These are phyloP conservation scores for Fusarium sp. DNA, from an alignment of 2,329 filamentous ascomycete genomes.

Conservation along the genomic window DNA sequence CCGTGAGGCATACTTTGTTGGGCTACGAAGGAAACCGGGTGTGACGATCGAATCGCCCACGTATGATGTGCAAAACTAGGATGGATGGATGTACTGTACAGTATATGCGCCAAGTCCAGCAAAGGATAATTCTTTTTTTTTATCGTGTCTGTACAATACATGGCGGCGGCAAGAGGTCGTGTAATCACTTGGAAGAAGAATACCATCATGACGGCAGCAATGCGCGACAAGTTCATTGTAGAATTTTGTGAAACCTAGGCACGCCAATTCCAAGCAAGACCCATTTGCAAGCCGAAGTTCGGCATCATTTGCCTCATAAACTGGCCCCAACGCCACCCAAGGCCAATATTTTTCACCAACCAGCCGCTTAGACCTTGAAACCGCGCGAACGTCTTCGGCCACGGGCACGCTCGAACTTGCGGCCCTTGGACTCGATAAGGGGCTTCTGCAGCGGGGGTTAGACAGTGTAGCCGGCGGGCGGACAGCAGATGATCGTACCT, in stretches of 20 bases:
- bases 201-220: conserved; percentile 43
- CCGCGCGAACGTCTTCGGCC: conserved; percentile 97
- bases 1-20: conserved; percentile 88
- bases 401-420: conserved; percentile 99
- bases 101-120: not conserved
- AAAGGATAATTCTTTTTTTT: not conserved
- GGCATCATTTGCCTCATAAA: conserved; percentile 44
- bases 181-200: conserved; percentile 2
- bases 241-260: conserved; percentile 57
- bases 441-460: conserved; percentile 76
- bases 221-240: conserved; percentile 46
- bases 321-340: conserved; percentile 43
- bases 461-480: conserved; percentile 7
- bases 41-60: conserved; percentile 41
- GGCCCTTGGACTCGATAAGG: conserved; percentile 96
- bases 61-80: conserved; percentile 3
- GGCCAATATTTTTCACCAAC: conserved; percentile 41
- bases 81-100: not conserved
- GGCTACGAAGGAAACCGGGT: conserved; percentile 69
- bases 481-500: conserved; percentile 65
- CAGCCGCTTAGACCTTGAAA: conserved; percentile 95
- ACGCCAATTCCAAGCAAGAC: conserved; percentile 57
- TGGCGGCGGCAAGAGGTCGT: not conserved
- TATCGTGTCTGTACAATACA: not conserved
- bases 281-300: conserved; percentile 47